Conservation (phyloP, 176 grass and related monocot species). For the Musa troglodytarum region DNA sequence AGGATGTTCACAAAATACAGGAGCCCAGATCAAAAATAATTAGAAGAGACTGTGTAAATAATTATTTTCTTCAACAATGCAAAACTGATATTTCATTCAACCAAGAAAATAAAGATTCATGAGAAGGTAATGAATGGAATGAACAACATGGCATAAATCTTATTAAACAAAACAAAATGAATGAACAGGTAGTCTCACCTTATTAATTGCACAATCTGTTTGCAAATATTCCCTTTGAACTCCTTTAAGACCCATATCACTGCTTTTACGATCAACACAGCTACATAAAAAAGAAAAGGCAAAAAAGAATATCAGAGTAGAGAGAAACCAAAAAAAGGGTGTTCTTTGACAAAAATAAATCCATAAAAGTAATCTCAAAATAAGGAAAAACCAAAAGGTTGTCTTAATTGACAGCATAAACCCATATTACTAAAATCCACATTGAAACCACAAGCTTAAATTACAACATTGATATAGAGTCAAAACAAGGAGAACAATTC, state of each 20-base stretch:
- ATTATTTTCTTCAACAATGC: no score
- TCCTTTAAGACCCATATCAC: slow-evolving; percentile 79
- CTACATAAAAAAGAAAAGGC: slow-evolving; percentile 33
- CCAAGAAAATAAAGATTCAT: not conserved
- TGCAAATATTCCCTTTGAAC: slow-evolving; percentile 70
- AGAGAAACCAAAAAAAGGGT: slow-evolving; percentile 15
- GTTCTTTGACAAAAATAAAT: not conserved
- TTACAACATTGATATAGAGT: not conserved
- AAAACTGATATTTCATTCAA: not conserved
- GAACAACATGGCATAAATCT: not conserved
- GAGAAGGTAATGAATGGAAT: not conserved
- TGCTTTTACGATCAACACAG: slow-evolving; percentile 86
- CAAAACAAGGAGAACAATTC: not conserved
- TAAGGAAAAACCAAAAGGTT: not conserved
- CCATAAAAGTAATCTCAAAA: not conserved
- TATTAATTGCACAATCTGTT: slow-evolving; percentile 86
- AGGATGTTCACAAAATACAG: not conserved
- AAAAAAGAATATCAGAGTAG: slow-evolving; percentile 6
- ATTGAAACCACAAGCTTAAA: not conserved
- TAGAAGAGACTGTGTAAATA: no score
- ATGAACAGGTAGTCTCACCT: slow-evolving; percentile 26
- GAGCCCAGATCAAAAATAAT: no score
- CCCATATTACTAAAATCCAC: not conserved
- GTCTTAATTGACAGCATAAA: not conserved
- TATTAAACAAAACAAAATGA: not conserved